Evolutionary conservation across 345 rosid species (phyloP).

Genomic region (Lepidium africanum): DNA sequence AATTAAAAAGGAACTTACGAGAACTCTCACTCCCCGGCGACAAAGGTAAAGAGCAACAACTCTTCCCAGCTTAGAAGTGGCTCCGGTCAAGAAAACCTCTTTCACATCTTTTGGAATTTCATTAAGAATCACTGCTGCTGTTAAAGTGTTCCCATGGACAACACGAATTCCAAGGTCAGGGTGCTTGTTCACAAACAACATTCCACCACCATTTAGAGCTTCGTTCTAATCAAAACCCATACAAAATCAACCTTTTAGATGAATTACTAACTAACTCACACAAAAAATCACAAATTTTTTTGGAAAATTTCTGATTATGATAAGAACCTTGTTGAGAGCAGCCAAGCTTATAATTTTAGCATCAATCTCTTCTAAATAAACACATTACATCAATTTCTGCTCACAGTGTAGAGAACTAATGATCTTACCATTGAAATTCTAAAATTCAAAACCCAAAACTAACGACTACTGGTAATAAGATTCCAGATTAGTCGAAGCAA

Average conservation of each 20-base stretch:
- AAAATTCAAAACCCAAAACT: too few relatives aligned
- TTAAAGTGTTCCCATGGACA: conserved; percentile 96
- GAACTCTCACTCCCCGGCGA: conserved; percentile 65
- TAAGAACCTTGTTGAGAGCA: conserved; percentile 44
- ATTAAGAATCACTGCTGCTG: conserved; percentile 89
- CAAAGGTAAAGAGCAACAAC: conserved; percentile 95
- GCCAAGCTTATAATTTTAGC: conserved; percentile 96
- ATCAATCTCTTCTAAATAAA: too few relatives aligned
- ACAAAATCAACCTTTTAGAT: not conserved
- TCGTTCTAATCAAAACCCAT: conserved; percentile 52
- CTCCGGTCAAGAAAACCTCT: conserved; percentile 91
- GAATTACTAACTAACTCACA: not conserved
- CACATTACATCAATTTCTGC: too few relatives aligned
- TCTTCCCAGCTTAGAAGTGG: conserved; percentile 97
- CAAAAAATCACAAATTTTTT: not conserved
- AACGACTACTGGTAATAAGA: not conserved
- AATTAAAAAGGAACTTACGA: conserved; percentile 42
- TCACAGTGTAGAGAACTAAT: too few relatives aligned
- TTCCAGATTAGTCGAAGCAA: not conserved
- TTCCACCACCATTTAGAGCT: conserved; percentile 93
- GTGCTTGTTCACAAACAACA: conserved; percentile 76
- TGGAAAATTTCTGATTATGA: not conserved
- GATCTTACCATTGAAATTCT: too few relatives aligned
- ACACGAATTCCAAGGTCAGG: conserved; percentile 73
- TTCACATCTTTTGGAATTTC: conserved; percentile 63